Evolutionary conservation across 306 rosid genomes (phyloP).

Genomic region (Quercus rubra): DNA sequence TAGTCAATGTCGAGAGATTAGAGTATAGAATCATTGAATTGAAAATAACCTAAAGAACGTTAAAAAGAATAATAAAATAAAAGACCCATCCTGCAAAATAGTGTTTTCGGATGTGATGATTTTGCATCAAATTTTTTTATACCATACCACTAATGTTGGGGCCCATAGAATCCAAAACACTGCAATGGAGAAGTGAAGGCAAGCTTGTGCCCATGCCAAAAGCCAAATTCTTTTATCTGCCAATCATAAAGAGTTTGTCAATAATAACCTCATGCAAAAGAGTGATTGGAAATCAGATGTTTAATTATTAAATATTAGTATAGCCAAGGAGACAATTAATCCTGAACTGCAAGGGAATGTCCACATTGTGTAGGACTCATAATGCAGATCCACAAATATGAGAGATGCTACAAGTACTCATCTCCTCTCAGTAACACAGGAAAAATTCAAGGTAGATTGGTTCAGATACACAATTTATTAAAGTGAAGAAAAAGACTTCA

Average conservation of each 20-base stretch:
- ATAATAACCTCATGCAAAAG: not conserved
- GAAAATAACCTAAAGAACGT: slow-evolving; percentile 17
- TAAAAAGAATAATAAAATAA: not conserved
- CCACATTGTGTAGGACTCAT: not conserved
- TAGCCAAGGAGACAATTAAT: not conserved
- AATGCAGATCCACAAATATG: not conserved
- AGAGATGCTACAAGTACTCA: not conserved
- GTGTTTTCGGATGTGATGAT: slow-evolving; percentile 6
- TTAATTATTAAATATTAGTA: not conserved
- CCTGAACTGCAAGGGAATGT: not conserved
- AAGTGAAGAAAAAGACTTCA: not conserved
- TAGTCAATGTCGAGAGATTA: not conserved
- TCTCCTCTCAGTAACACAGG: not conserved
- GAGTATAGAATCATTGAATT: not conserved
- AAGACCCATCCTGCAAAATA: not conserved
- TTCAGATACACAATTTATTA: not conserved
- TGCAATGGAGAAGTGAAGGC: slow-evolving; percentile 77
- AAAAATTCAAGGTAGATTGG: not conserved
- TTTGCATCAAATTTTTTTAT: slow-evolving; percentile 6
- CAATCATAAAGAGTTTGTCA: slow-evolving; percentile 30
- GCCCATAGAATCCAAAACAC: slow-evolving; percentile 95
- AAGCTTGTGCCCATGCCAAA: slow-evolving; percentile 87
- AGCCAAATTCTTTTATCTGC: slow-evolving; percentile 97
- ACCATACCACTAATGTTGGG: slow-evolving; percentile 93
- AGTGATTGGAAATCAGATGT: not conserved